Evolutionary conservation across 2,329 filamentous ascomycete species (phyloP), one percentile per base, ranked within the genome.

Genomic region (Pseudogymnoascus sp.): DNA sequence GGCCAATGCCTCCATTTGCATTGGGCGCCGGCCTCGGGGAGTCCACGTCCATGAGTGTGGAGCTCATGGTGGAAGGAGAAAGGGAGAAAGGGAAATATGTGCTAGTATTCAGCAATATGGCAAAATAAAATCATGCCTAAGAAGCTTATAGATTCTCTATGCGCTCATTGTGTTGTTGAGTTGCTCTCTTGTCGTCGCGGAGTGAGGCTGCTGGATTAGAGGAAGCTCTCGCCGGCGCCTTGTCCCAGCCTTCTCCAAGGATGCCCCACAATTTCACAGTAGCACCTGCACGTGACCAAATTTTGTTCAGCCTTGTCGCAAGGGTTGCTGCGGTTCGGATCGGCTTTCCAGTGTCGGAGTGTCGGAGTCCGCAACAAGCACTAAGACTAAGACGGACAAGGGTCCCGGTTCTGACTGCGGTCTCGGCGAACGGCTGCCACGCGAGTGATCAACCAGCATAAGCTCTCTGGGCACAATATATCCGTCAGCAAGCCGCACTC

Each of bases 1-100:
- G 53, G 65, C 68, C 69, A 68, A 70, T 65, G 46, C 36, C 16
- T 34, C 23, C 18, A 68, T 69, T 65, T 46, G 43, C n/a, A 38
- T 25, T 23, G 61, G 49, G 61, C 21, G 63, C 21, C 7, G 63
- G 40, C 9, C 43, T 42, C 21, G 72, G 71, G 43, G 72, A 73
- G 53, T 74, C 73, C 43, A 73, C 67, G 14, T 64, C 68, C 69
- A 73, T 74, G 12, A 72, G 69, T 12, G 71, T 73, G 46, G 71
- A 72, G n/a, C 36, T 40, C 59, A 60, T 60, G 34, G 7, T 60
- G 36, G 25, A n/a, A 8, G 56, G 16, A 34, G 25, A 60, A 36
- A 25, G 28, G 56, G 12, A 38, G 18, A 16, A 31, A 60, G n/a
- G 21, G 8, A 25, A 60, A 11, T 2, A 4, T 40, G 12, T 31